Conservation (phyloP, 2,329 filamentous ascomycete species). For the Calonectria hawksworthii region DNA sequence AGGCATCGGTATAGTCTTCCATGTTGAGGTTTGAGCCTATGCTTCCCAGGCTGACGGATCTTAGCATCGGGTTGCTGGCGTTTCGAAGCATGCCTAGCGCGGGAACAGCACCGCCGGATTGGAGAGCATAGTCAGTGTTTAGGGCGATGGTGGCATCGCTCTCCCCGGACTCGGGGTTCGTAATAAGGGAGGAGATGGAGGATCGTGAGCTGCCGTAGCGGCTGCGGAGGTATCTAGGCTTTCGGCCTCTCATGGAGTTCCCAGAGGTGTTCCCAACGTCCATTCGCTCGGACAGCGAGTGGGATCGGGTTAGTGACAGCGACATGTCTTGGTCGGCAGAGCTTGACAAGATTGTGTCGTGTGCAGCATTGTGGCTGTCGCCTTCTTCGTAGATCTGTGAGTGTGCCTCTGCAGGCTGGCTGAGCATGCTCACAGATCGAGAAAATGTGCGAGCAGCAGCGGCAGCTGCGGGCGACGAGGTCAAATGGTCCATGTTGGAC, state of each 20-base stretch:
- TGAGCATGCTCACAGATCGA: slow-evolving; percentile 63
- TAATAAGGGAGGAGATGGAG: slow-evolving; percentile 71
- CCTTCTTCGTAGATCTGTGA: slow-evolving; percentile 44
- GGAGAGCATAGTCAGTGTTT: slow-evolving; percentile 83
- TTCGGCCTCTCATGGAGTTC: slow-evolving; percentile 60
- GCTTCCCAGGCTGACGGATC: slow-evolving; percentile 89
- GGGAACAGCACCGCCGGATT: slow-evolving; percentile 83
- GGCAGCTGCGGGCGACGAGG: slow-evolving; percentile 70
- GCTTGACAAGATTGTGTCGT: slow-evolving; percentile 49
- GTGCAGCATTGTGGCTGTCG: slow-evolving; percentile 40
- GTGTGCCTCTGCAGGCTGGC: slow-evolving; percentile 43
- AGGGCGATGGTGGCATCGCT: slow-evolving; percentile 80
- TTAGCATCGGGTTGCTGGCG: slow-evolving; percentile 71
- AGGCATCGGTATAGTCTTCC: slow-evolving; percentile 67
- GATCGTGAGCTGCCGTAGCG: slow-evolving; percentile 71
- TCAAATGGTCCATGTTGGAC: slow-evolving; percentile 66
- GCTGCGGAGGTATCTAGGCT: slow-evolving; percentile 71
- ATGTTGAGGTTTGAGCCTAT: slow-evolving; percentile 79
- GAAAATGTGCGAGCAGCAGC: slow-evolving; percentile 68
- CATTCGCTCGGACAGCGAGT: slow-evolving; percentile 47
- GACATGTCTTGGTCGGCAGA: slow-evolving; percentile 47
- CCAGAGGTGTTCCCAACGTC: slow-evolving; percentile 65
- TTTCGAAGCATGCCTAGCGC: slow-evolving; percentile 64
- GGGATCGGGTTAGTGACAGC: slow-evolving; percentile 50
- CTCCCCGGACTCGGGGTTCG: slow-evolving; percentile 66